phyloP scores from a whole-genome alignment of 257 asterid genomes.

The Scutellaria minor region DNA sequence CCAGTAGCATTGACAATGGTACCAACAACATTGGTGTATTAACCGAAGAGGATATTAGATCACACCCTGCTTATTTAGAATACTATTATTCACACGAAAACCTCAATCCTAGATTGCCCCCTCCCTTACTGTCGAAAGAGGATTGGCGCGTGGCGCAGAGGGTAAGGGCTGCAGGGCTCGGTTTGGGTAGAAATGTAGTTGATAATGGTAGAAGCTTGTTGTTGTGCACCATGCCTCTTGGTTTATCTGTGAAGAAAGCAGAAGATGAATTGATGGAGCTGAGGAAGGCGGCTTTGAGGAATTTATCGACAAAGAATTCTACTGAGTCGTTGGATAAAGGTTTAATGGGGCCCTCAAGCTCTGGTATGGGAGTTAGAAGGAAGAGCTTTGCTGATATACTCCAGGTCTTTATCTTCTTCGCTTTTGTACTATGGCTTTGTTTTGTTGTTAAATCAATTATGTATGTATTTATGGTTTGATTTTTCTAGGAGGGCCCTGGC shows the following conservation, averaged over 20 bases:
- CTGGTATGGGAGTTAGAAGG: slow-evolving; percentile 67
- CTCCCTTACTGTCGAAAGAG: slow-evolving; percentile 79
- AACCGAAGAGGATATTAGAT: slow-evolving; percentile 74
- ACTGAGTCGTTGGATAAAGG: slow-evolving; percentile 53
- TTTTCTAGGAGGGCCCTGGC: slow-evolving; percentile 65
- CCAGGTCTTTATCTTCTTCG: slow-evolving; percentile 54
- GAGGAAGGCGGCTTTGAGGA: slow-evolving; percentile 69
- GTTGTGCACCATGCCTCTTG: slow-evolving; percentile 54
- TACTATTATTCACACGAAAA: slow-evolving; percentile 81
- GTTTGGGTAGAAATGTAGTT: slow-evolving; percentile 44
- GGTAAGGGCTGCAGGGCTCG: slow-evolving; percentile 59
- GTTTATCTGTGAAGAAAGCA: slow-evolving; percentile 46
- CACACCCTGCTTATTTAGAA: slow-evolving; percentile 75
- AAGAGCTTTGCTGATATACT: slow-evolving; percentile 92
- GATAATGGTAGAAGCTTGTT: slow-evolving; percentile 50
- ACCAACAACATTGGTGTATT: slow-evolving; percentile 35
- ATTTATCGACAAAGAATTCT: slow-evolving; percentile 60
- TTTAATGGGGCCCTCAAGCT: slow-evolving; percentile 41
- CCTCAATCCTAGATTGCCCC: slow-evolving; percentile 85
- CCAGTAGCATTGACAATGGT: slow-evolving; percentile 14
- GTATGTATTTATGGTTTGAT: neutral
- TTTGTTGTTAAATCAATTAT: neutral
- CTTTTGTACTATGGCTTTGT: neutral
- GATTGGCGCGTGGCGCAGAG: slow-evolving; percentile 84
- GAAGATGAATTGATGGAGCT: slow-evolving; percentile 65